Base-by-base conservation (phyloP, 176 grass and related monocot species). In the Oryza nivara region DNA sequence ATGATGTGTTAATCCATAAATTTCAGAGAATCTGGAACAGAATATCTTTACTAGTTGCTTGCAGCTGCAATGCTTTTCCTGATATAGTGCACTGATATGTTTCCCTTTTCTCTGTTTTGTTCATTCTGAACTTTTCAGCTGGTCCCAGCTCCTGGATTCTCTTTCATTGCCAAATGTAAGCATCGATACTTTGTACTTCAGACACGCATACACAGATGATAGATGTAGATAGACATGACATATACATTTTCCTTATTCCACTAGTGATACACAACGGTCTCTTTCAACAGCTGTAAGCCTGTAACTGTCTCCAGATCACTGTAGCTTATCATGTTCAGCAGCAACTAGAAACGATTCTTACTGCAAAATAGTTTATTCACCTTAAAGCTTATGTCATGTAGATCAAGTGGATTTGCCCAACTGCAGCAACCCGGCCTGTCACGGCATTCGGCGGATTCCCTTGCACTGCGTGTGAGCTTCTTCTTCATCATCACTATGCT, bases 401-500 rank as follows among this genome's bases (percentile, higher is more conserved):
- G 96, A 88, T 98, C 77, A 98, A 98, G 74, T 98, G 96, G 96
- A 95, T 98, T 77, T 98, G 93, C 16, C 96, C 93, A 58, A 95
- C 91, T 2, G 96, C 96, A 84, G 89, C 96, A 44, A 93, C 88
- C n/a, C 76, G 81, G 11, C 77, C 96, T 70, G 93, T 98, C 16
- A 80, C 91, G 0, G 93, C 88, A 87, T 92, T 95, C 19, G 96
- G 96, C 60, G 96, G 96, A 67, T 94, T 98, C 81, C 87, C 96
- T n/a, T 98, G 93, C 89, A 95, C 91, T 88, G 91, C 93, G 80
- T 98, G 96, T 98, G 86, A 88, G 85, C 83, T 61, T 76, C 41
- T 82, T 72, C 51, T 40, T 69, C 68, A 30, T 81, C 20, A 28
- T 47, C 4, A 54, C 54, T 22, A 22, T 61, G 7, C 20, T 61